Percentiles rank a stretch among this genome's conserved stretches.
Evolutionary conservation across 1,284 basidiomycete species (phyloP).

Genomic region (Neonothopanus nambi): DNA sequence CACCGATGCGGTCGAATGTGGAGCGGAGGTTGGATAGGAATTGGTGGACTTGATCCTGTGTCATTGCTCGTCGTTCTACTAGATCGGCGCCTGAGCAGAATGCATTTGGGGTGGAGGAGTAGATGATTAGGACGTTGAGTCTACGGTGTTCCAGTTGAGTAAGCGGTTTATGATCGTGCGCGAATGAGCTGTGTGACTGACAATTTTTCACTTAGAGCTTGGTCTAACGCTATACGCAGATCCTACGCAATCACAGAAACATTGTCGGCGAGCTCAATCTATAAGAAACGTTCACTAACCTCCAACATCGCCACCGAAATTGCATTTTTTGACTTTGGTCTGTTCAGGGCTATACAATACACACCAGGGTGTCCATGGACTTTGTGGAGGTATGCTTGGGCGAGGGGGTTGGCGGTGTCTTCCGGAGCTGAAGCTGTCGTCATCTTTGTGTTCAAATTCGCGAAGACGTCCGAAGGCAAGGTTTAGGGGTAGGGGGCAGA

Average conservation of each 20-base stretch:
- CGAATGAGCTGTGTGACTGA: not conserved
- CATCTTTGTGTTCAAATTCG: not conserved
- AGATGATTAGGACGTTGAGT: slow-evolving; percentile 76
- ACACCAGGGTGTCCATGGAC: slow-evolving; percentile 14
- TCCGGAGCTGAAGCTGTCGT: not conserved
- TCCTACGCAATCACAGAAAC: not conserved
- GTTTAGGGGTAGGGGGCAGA: not conserved
- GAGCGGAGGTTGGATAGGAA: slow-evolving; percentile 81
- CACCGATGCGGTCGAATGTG: slow-evolving; percentile 74
- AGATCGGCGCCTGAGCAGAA: slow-evolving; percentile 97
- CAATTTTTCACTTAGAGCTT: slow-evolving; percentile 12
- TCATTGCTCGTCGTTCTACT: slow-evolving; percentile 82
- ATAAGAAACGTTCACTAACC: not conserved
- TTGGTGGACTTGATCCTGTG: slow-evolving; percentile 66
- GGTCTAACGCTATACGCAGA: slow-evolving; percentile 4
- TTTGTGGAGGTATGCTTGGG: slow-evolving; percentile 16
- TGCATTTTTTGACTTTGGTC: slow-evolving; percentile 17
- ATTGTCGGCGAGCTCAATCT: not conserved
- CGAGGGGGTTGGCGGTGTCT: slow-evolving; percentile 6
- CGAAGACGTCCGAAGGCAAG: not conserved
- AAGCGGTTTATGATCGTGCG: not conserved
- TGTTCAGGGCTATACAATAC: slow-evolving; percentile 16
- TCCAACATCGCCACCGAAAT: slow-evolving; percentile 12
- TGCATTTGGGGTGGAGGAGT: slow-evolving; percentile 68
- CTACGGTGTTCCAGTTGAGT: too few species aligned